These are phyloP conservation scores for Paecilomyces formosus DNA, from an alignment of 2,329 filamentous ascomycete species.

Conservation along the genomic window DNA sequence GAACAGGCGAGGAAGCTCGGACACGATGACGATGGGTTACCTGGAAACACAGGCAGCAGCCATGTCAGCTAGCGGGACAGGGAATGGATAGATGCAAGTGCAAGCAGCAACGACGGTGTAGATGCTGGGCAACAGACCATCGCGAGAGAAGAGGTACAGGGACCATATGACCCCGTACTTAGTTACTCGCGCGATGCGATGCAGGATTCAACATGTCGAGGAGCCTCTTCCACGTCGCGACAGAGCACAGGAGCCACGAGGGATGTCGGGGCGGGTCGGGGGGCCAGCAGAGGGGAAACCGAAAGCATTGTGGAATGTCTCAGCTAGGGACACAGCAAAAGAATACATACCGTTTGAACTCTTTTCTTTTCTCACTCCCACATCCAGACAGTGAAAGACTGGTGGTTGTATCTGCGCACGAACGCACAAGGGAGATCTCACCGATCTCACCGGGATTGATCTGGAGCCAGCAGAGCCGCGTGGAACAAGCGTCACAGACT, in stretches of 20 bases:
- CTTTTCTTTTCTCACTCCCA: no score
- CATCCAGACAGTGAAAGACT: no score
- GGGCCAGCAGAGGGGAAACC: background rate
- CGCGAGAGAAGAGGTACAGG: background rate
- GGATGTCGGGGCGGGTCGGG: background rate
- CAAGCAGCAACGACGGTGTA: background rate
- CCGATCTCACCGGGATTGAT: background rate
- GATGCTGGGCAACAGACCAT: background rate
- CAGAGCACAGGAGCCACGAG: background rate
- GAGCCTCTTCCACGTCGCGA: background rate
- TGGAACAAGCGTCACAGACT: background rate
- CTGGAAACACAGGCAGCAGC: constrained; percentile 7
- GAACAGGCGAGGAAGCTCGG: background rate
- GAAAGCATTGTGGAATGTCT: background rate
- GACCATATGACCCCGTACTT: background rate
- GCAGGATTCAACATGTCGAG: background rate
- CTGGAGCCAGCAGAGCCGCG: background rate
- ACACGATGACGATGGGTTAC: constrained; percentile 13
- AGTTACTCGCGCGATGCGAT: background rate
- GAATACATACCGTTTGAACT: background rate
- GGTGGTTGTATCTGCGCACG: no score
- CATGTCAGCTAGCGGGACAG: background rate
- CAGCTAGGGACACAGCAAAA: background rate
- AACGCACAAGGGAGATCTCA: background rate
- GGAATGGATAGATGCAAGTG: background rate